Conservation (phyloP, 163 green algal species). For the Chlorella variabilis region DNA sequence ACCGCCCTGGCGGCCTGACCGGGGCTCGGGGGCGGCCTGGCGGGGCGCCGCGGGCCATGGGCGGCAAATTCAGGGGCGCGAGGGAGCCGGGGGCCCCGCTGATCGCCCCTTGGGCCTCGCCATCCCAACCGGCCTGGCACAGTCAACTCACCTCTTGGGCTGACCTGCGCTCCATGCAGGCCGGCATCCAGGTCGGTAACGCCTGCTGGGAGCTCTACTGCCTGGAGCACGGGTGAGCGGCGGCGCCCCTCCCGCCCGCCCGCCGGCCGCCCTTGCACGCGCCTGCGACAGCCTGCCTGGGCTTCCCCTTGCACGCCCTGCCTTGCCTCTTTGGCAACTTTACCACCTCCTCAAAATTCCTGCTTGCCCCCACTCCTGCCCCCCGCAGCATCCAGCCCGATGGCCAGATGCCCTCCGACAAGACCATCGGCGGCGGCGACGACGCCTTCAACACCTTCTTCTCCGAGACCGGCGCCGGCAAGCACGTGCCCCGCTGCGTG, state of each 20-base stretch:
- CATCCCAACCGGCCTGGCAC: neutral
- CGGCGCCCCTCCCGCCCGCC: neutral
- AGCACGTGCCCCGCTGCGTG: constrained; percentile 98
- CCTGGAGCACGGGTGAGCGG: constrained; percentile 71
- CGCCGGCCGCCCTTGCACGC: neutral
- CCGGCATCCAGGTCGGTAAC: constrained; percentile 94
- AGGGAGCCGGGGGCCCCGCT: neutral
- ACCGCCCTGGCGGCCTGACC: neutral
- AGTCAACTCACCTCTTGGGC: neutral
- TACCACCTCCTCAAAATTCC: neutral
- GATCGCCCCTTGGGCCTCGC: neutral
- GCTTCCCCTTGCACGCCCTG: neutral
- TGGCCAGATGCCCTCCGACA: constrained; percentile 95
- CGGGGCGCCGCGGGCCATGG: neutral
- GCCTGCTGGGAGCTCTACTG: constrained; percentile 99
- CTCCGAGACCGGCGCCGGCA: constrained; percentile 98
- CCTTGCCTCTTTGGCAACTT: neutral
- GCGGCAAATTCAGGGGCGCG: neutral
- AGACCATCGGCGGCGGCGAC: constrained; percentile 93
- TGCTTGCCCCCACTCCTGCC: neutral
- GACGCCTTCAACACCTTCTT: constrained; percentile 99
- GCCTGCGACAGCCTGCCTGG: too few relatives aligned
- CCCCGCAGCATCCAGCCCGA: constrained; percentile 87
- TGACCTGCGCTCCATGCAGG: constrained; percentile 23
- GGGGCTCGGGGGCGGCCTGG: neutral